Percentiles rank a stretch among this genome's conserved stretches.
phyloP scores from a whole-genome alignment of 345 rosid genomes.

The rapeseed (Brassica napus) region DNA sequence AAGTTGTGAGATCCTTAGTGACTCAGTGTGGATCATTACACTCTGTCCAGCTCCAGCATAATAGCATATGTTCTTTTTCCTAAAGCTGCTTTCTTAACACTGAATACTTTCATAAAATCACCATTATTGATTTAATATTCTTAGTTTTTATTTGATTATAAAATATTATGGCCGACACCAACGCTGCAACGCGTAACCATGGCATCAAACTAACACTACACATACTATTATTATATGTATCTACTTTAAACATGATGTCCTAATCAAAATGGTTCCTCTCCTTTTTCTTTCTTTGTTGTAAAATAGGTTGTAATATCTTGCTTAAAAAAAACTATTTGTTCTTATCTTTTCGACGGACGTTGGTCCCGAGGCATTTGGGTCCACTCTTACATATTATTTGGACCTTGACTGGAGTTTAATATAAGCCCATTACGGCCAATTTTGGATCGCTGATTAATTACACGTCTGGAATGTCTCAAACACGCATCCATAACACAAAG shows the following conservation, averaged over 20 bases:
- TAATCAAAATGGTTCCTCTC: conserved; percentile 26
- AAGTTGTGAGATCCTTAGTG: conserved; percentile 7
- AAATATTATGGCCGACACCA: conserved; percentile 37
- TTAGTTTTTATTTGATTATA: neutral
- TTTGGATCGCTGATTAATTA: neutral
- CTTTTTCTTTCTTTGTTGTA: neutral
- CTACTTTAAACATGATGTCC: conserved; percentile 22
- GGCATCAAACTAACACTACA: conserved; percentile 30
- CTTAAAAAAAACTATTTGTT: neutral
- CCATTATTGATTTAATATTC: neutral
- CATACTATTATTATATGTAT: neutral
- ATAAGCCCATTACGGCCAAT: conserved; percentile 30
- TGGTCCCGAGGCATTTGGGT: neutral
- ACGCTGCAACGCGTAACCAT: conserved; percentile 12
- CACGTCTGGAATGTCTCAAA: neutral
- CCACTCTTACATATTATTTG: neutral
- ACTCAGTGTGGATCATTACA: conserved; percentile 21
- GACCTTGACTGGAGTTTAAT: neutral
- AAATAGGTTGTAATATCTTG: conserved; percentile 6
- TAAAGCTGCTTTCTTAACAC: conserved; percentile 34
- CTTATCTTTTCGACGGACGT: conserved; percentile 20
- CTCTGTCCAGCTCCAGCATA: conserved; percentile 35
- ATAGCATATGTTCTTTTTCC: conserved; percentile 36
- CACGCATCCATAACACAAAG: conserved; percentile 38
- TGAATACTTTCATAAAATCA: neutral